Evolutionary conservation across 768 basidiomycete species (phyloP), one percentile per base, ranked within the genome.

Genomic region (Austroboletus festivus): DNA sequence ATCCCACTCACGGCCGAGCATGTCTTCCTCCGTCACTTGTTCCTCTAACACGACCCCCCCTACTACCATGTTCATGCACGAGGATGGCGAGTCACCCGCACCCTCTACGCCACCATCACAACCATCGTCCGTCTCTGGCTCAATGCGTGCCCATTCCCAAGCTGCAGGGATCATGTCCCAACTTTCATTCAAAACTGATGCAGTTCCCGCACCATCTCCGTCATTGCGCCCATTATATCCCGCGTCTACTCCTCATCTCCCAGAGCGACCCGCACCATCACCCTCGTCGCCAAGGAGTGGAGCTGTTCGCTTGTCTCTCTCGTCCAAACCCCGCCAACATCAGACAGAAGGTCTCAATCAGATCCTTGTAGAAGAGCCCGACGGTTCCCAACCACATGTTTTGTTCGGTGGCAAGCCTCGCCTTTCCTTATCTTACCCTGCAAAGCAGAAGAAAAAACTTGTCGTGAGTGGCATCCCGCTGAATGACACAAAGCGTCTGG

Each of bases 391-490:
- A 5, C 63, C 66, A 19, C 68, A 53, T 33, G 56, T 68, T 40
- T 54, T 68, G 51, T 68, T 63, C 37, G 43, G 55, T 31, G 57
- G 52, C 11, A 70, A 52, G 49, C 58, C 49, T 26, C 62, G 69
- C 33, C 53, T 69, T 37, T 69, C 68, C 20, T 48, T 69, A 34
- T 62, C 69, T 31, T 59, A 79, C 33, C 59, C 62, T 16, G 63
- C 74, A 20, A 73, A 75, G 44, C 64, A 71, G 43, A 82, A 80
- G 67, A 84, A 75, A 62, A 80, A 78, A 57, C 74, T 90, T 13
- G 75, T 90, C 41, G 72, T 89, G 50, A 84, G 82, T 58, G 88
- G 88, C 26, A 77, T 89, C 23, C 75, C 75, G 8, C 68, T 73
- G 13, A 74, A 76, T 18, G 88, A 90, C 57, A 64, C 73, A 20